Evolutionary conservation across 2,329 filamentous ascomycete genomes (phyloP).

Genomic region (Elsinoe perseae): DNA sequence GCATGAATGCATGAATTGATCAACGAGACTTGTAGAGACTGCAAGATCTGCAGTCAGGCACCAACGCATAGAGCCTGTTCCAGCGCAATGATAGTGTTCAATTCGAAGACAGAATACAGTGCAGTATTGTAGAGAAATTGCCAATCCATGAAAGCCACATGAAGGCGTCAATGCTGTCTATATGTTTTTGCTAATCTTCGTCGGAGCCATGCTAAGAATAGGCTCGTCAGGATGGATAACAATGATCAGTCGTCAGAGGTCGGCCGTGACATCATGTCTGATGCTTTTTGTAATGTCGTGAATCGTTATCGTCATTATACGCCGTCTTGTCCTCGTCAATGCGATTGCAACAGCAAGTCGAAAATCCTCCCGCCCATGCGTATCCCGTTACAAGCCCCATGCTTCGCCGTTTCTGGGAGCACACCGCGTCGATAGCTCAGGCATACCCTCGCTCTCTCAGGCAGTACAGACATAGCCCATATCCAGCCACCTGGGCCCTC

Average conservation of each 20-base stretch:
- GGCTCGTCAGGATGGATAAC: neutral
- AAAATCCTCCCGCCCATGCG: neutral
- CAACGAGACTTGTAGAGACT: neutral
- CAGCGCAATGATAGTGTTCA: neutral
- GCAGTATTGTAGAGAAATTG: neutral
- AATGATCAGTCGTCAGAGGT: neutral
- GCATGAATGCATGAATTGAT: neutral
- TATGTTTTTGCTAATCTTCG: constrained; percentile 7
- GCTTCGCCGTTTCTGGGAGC: neutral
- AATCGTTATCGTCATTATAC: neutral
- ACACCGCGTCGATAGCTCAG: neutral
- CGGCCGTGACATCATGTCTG: constrained; percentile 10
- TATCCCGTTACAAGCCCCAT: neutral
- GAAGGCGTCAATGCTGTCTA: constrained; percentile 13
- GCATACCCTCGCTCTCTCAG: constrained; percentile 10
- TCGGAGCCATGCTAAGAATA: neutral
- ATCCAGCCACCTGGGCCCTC: neutral
- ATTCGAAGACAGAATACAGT: neutral
- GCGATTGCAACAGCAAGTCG: neutral
- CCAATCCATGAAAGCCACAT: constrained; percentile 1
- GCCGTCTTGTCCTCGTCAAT: neutral
- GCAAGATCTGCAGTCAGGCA: neutral
- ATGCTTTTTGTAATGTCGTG: constrained; percentile 4
- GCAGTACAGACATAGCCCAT: constrained; percentile 13
- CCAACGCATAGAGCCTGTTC: neutral